Base-by-base conservation (phyloP, 768 basidiomycete genomes). In the Postia placenta region DNA sequence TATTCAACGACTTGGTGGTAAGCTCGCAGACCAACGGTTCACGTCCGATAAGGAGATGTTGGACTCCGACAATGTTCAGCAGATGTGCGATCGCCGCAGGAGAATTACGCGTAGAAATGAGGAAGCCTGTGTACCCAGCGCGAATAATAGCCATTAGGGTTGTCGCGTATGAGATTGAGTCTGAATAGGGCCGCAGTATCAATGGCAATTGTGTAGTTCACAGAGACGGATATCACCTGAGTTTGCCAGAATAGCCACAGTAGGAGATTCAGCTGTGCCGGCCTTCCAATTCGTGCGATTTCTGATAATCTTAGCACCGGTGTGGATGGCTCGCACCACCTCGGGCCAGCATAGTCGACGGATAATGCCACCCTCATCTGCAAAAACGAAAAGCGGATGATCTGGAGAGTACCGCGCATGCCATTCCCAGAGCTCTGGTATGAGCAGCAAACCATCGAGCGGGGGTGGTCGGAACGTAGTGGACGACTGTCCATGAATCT, bases 361-460 rank as follows among this genome's bases (percentile, higher is more conserved):
- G 11, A 45, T 37, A 1, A 30, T 1, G 11, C 50, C 55, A 46
- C 52, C 51, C 6, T 52, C 55, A 9, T 56, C 50, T 2, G 43
- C 46, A 44, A 50, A 65, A 5, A 59, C 51, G 45, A 67, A 69
- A 22, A 69, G 42, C 9, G 67, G 67, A 46, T 71, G 68, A 22
- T 60, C 46, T 1, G 66, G 60, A 24, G 55, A 61, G 40, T 67
- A 47, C 17, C 54, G 35, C 4, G 52, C 51, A 40, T 71, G 60
- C 62, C 62, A 71, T 38, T 70, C 70, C 28, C 61, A 66, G 17
- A 72, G 37, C 43, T 71, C 56, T 1, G 66, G 62, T 2, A 72
- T 25, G 2, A 58, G 59, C 4, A 67, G 45, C 12, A 58, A 59
- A 25, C 64, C 63, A 47, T 68, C 64, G 11, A 70, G 53, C 1